Base-by-base conservation (phyloP, 495 filamentous ascomycete genomes). In the Penicillium macrosclerotiorum region DNA sequence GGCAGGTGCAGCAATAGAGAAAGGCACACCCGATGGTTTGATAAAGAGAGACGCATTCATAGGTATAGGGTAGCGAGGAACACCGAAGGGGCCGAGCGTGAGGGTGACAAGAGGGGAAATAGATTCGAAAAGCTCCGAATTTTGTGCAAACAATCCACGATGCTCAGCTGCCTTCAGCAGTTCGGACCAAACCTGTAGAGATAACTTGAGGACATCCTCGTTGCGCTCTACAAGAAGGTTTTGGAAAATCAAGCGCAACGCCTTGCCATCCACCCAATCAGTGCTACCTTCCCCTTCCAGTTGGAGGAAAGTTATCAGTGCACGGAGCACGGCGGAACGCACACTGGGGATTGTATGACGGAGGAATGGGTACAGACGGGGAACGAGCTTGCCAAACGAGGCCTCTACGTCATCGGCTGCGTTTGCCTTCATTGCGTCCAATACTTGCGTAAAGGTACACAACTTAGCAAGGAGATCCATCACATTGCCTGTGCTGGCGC, bases 391-490 rank as follows among this genome's bases (percentile, higher is more conserved):
- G 4, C 86, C 86, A 64, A 98, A 98, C 32, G 91, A 93, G 34
- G 90, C 82, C 51, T 90, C 85, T 3, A 84, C 75, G 54, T 97
- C 87, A 49, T 82, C 75, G 13, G 83, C 81, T 17, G 93, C 93
- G 45, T 95, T 96, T 27, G 73, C 65, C 65, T 91, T 94, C 93
- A 98, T 98, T 13, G 93, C 87, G 51, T 91, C 82, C 43, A 98
- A 70, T 19, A 97, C 93, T 67, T 95, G 80, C 3, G 86, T 86
- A 72, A 95, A 98, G 47, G 89, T 87, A 68, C 94, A 98, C 24
- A 98, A 81, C 55, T 89, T 97, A 18, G 93, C 94, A 17, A 98
- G 74, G 20, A 98, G 78, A 59, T 98, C 93, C 93, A 98, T 98
- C 31, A 98, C 92, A 39, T 86, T 92, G 22, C 93, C 93, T 17